phyloP scores from a whole-genome alignment of 2,329 filamentous ascomycete genomes.

The Calonectria leucothoes region DNA sequence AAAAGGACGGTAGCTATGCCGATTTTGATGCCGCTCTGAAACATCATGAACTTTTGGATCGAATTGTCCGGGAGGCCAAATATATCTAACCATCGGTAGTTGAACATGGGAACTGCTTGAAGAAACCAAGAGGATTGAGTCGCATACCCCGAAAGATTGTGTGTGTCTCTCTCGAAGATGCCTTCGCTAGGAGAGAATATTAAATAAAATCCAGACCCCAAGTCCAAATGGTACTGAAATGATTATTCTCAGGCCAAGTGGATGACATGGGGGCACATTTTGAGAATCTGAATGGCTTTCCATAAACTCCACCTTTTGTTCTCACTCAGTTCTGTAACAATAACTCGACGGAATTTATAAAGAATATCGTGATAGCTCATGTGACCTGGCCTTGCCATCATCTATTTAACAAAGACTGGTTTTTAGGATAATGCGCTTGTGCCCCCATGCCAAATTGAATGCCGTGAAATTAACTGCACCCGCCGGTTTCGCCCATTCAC shows the following conservation, averaged over 20 bases:
- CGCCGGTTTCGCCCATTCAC: background rate
- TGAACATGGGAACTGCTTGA: background rate
- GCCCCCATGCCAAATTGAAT: background rate
- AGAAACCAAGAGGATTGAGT: background rate
- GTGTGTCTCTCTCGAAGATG: too few relatives aligned
- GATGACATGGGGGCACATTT: background rate
- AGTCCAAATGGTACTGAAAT: background rate
- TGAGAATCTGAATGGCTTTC: background rate
- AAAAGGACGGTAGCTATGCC: background rate
- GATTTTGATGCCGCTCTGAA: constrained; percentile 1
- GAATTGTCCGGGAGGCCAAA: background rate
- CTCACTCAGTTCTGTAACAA: background rate
- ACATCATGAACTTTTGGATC: background rate
- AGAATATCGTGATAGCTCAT: background rate
- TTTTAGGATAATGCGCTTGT: background rate
- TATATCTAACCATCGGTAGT: background rate
- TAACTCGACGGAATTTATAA: too few relatives aligned
- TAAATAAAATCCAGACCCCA: too few relatives aligned
- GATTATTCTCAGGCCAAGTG: background rate
- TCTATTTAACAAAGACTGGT: background rate
- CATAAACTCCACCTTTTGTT: background rate
- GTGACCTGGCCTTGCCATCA: background rate
- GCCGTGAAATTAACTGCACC: background rate
- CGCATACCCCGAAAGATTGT: background rate
- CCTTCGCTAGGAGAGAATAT: too few relatives aligned